Base-by-base conservation (phyloP, 306 rosid species). In the Ormosia emarginata region DNA sequence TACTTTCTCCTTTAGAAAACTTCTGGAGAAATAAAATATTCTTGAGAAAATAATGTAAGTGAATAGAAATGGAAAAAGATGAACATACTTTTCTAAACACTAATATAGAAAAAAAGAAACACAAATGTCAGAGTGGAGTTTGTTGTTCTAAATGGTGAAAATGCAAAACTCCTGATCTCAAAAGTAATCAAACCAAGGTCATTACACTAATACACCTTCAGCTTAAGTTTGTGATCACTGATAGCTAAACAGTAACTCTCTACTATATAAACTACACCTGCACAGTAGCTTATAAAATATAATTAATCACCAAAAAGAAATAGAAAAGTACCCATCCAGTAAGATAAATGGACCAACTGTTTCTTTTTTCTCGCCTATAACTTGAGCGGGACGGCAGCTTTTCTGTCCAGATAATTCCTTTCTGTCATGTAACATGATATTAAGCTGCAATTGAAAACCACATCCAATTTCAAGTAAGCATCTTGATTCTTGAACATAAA, bases 321-420 rank as follows among this genome's bases (percentile, higher is more conserved):
- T 63, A 4, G 80, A 81, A 41, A 52, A 66, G 24, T 91, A 91
- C 97, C 97, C 55, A 64, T 87, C 93, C 53, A 79, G 72, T 33
- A 57, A 79, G 82, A n/a, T 71, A 39, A 90, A 55, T 44, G 91
- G 87, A 81, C 83, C 78, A 67, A 55, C 81, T 41, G 69, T 18
- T 75, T 81, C 90, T 50, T 79, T 89, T 82, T 83, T 81, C 85
- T 69, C 41, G 66, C 92, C 91, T 81, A 92, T 72, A 75, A 91
- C 97, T 78, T 91, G 89, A 69, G 92, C 82, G 85, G 95, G 97
- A 78, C 90, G 94, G 77, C 95, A 91, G 33, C 67, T 79, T 74
- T 83, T 90, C 72, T 94, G 98, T 79, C 97, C 93, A 80, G 97
- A 91, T 83, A 94, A 81, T 82, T 92, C 93, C 84, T 90, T 89